Conservation (phyloP, 2,329 filamentous ascomycete species). For the Cercospora sp. region DNA sequence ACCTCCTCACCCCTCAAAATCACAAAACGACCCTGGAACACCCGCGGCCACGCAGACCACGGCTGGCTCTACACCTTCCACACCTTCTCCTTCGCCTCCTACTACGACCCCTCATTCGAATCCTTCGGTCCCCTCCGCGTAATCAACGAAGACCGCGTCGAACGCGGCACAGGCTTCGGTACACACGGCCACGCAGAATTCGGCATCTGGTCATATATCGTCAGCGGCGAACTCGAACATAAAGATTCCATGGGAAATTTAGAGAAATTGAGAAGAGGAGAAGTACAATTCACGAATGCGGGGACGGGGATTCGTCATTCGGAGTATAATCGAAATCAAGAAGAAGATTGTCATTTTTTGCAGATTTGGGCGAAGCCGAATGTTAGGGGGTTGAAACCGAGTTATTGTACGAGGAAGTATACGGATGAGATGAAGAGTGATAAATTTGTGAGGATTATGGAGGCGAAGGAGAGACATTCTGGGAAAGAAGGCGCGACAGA, state of each 20-base stretch:
- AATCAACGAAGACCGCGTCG: conserved; percentile 85
- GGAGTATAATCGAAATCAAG: conserved; percentile 74
- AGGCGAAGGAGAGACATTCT: conserved; percentile 63
- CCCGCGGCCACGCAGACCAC: conserved; percentile 75
- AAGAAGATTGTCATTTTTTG: conserved; percentile 75
- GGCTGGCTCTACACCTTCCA: conserved; percentile 88
- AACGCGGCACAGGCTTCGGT: conserved; percentile 72
- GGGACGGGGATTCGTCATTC: conserved; percentile 78
- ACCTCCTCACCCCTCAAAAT: conserved; percentile 55
- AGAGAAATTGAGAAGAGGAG: conserved; percentile 72
- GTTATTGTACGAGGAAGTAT: conserved; percentile 75
- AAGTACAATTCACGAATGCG: conserved; percentile 89
- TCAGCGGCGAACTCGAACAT: conserved; percentile 84
- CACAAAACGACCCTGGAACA: conserved; percentile 68
- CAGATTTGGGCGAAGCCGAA: conserved; percentile 88
- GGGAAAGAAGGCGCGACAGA: conserved; percentile 67
- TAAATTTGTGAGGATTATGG: conserved; percentile 72
- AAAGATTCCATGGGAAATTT: conserved; percentile 76
- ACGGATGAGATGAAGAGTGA: conserved; percentile 70
- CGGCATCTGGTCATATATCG: conserved; percentile 85
- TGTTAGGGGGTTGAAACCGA: conserved; percentile 68
- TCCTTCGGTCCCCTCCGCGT: conserved; percentile 77
- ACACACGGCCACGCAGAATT: conserved; percentile 83
- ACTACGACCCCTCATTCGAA: conserved; percentile 66
- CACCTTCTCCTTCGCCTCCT: conserved; percentile 77